Base-by-base conservation (phyloP, 2,329 filamentous ascomycete genomes). In the Ceratocystis huliohia region DNA sequence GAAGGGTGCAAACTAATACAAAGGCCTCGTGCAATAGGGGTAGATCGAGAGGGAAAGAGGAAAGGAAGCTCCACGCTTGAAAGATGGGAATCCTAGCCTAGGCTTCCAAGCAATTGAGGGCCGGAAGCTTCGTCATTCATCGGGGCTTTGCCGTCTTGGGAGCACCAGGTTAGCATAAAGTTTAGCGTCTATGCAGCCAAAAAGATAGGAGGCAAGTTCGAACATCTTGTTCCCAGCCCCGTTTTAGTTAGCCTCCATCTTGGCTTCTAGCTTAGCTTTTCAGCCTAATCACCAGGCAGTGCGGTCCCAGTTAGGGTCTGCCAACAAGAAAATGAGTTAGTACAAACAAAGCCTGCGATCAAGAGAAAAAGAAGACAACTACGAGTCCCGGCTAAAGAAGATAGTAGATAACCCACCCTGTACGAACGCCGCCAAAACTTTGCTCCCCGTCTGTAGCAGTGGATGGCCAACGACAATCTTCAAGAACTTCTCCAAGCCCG, bases 381-480 rank as follows among this genome's bases (percentile, higher is more conserved):
- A 30, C 63, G 15, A 8, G 3, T 15, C 37, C 25, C 15, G 15
- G 46, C 20, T 17, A 48, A n/a, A 48, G 20, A 22, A 25, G n/a
- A 53, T 25, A 53, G 15, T 15, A 53, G 48, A 22, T 25, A 62
- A 71, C 75, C 70, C 74, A 96, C 92, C 94, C 79, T 99, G 94
- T 73, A 99, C 92, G 80, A 97, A 99, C 37, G 90, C 89, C 13
- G 92, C 93, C 72, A 99, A 78, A 67, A 99, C 94, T 78, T 97
- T 96, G 77, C 91, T 96, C 64, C 94, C 94, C 37, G 94, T 99
- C 83, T 99, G 94, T 77, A 99, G 78, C 72, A 99, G 80, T 72
- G 94, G 94, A 76, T 99, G 94, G 0, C 94, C 93, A 0, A 96
- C 94, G 10, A 99, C 94, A 74, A 97, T 97, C 83, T 94, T 92